phyloP scores from a whole-genome alignment of 192 early-diverging fungal species.

The Coemansia pectinata region DNA sequence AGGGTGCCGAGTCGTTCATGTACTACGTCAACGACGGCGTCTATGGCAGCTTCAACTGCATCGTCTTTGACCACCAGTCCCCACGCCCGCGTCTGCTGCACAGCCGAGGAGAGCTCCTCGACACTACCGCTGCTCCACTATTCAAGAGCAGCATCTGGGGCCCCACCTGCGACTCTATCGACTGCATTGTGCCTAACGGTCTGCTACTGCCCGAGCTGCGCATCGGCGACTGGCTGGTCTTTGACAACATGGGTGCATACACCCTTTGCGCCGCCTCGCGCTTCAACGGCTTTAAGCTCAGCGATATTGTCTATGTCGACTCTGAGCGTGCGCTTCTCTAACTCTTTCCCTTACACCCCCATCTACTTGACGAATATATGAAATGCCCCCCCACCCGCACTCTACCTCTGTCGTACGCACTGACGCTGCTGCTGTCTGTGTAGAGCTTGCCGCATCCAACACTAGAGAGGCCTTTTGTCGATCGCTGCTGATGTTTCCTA shows the following conservation, averaged over 20 bases:
- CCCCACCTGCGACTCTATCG: slow-evolving; percentile 98
- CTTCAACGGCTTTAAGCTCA: slow-evolving; percentile 88
- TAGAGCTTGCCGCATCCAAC: slow-evolving; percentile 3
- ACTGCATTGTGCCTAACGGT: slow-evolving; percentile 74
- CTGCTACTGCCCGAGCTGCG: slow-evolving; percentile 75
- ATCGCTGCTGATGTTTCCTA: slow-evolving; percentile 2
- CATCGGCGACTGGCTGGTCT: slow-evolving; percentile 95
- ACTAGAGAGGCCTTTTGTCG: neutral
- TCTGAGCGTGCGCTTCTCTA: slow-evolving; percentile 51
- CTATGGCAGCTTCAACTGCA: slow-evolving; percentile 98
- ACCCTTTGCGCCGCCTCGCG: slow-evolving; percentile 86
- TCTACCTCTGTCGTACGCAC: slow-evolving; percentile 6
- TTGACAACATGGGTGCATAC: slow-evolving; percentile 97
- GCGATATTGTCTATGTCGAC: slow-evolving; percentile 85
- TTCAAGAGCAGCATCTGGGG: slow-evolving; percentile 84
- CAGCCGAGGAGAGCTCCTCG: slow-evolving; percentile 50
- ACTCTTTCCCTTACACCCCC: neutral
- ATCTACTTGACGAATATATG: neutral
- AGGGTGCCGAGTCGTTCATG: slow-evolving; percentile 58
- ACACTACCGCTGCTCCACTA: slow-evolving; percentile 8
- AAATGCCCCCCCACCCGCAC: neutral
- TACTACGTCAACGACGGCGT: slow-evolving; percentile 99
- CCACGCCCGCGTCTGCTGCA: slow-evolving; percentile 71
- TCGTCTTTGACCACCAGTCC: slow-evolving; percentile 93
- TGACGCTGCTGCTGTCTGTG: neutral